phyloP scores from a whole-genome alignment of 306 rosid species.

The Lithocarpus polystachyus region DNA sequence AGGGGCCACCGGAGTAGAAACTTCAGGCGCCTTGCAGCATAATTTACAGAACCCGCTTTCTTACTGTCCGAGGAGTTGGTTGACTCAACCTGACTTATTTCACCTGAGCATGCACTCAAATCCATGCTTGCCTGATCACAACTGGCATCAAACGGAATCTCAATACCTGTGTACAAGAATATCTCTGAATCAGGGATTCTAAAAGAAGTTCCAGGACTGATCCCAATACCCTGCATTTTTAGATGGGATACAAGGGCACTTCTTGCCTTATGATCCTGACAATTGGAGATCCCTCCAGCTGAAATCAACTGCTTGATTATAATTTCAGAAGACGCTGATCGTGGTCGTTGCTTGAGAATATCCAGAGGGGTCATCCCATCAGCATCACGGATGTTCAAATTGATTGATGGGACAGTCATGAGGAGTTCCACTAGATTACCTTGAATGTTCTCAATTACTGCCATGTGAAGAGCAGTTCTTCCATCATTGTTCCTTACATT shows the following conservation, averaged over 20 bases:
- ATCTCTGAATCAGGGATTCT: constrained; percentile 92
- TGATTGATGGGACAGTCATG: constrained; percentile 58
- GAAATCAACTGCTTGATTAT: constrained; percentile 65
- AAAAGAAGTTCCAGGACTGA: constrained; percentile 85
- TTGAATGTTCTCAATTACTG: constrained; percentile 55
- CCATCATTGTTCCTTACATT: constrained; percentile 74
- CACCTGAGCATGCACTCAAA: constrained; percentile 40
- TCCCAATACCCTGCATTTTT: constrained; percentile 59
- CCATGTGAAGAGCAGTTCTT: constrained; percentile 79
- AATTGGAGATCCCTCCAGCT: constrained; percentile 63
- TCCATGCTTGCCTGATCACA: constrained; percentile 39
- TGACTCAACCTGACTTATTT: constrained; percentile 37
- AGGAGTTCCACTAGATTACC: constrained; percentile 64
- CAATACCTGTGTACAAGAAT: constrained; percentile 70
- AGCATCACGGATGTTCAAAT: constrained; percentile 56
- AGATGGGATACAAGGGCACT: constrained; percentile 57
- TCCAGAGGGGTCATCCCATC: constrained; percentile 83
- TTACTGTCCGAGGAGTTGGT: constrained; percentile 35
- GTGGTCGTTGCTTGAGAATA: constrained; percentile 57
- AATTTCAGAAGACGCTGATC: constrained; percentile 64
- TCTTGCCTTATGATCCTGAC: constrained; percentile 37
- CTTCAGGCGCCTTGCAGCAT: constrained; percentile 50
- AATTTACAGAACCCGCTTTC: constrained; percentile 41
- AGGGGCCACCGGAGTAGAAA: constrained; percentile 62
- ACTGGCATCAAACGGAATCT: constrained; percentile 50